phyloP scores from a whole-genome alignment of 2,329 filamentous ascomycete genomes.

The Fusarium irregulare region DNA sequence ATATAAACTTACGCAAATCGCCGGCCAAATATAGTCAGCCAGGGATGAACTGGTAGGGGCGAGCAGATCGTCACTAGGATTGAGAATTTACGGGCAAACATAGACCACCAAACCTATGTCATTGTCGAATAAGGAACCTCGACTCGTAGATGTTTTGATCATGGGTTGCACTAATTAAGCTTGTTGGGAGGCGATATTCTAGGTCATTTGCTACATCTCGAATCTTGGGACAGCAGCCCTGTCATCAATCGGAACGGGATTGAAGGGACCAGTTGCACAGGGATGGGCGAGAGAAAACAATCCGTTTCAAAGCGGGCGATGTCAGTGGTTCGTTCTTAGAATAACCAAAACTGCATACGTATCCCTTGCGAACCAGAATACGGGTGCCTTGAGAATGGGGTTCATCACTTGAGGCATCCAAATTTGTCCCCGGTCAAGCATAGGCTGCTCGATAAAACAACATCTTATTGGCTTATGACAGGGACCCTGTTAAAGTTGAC shows the following conservation, averaged over 20 bases:
- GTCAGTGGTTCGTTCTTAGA: not conserved
- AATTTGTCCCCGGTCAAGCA: constrained; percentile 29
- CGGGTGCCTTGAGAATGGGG: constrained; percentile 47
- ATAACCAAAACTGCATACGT: constrained; percentile 37
- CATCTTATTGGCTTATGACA: constrained; percentile 39
- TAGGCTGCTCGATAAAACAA: constrained; percentile 48
- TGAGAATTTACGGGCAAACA: not conserved
- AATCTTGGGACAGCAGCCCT: constrained; percentile 8
- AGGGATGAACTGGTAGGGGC: not conserved
- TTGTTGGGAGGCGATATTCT: constrained; percentile 20
- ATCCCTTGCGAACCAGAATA: constrained; percentile 38
- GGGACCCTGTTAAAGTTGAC: constrained; percentile 13
- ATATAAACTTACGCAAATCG: not conserved
- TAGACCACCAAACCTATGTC: not conserved
- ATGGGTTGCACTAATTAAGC: constrained; percentile 15
- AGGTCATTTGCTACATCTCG: constrained; percentile 1
- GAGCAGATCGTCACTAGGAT: constrained; percentile 7
- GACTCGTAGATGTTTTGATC: constrained; percentile 21
- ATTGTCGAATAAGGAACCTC: constrained; percentile 13
- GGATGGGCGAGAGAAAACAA: not conserved
- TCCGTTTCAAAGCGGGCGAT: not conserved
- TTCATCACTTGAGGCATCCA: constrained; percentile 32
- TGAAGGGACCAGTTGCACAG: not conserved
- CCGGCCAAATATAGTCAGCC: not conserved
- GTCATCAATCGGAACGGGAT: not conserved